phyloP scores from a whole-genome alignment of 306 rosid species.

The Lathyrus aphaca region DNA sequence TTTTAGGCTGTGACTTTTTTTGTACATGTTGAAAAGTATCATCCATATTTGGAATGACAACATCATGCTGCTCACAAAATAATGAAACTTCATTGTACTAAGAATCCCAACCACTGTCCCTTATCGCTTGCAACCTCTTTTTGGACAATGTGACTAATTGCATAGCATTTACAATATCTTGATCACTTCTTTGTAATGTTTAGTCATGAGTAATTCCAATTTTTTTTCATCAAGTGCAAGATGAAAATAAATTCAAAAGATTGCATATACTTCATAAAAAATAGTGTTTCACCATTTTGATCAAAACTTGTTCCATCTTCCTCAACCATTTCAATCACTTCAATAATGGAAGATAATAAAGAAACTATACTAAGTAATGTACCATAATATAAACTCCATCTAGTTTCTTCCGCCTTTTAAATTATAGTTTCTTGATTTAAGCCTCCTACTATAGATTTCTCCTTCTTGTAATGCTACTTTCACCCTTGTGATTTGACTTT shows the following conservation, averaged over 20 bases:
- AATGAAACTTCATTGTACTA: too few relatives aligned
- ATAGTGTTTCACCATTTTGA: not conserved
- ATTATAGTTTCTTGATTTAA: not conserved
- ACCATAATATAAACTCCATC: too few relatives aligned
- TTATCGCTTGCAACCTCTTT: too few relatives aligned
- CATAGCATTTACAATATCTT: too few relatives aligned
- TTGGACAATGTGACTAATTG: too few relatives aligned
- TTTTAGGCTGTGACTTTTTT: too few relatives aligned
- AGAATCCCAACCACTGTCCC: too few relatives aligned
- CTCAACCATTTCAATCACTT: not conserved
- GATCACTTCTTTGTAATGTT: too few relatives aligned
- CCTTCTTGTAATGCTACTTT: not conserved
- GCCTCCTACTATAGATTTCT: not conserved
- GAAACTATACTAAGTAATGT: not conserved
- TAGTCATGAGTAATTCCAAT: too few relatives aligned
- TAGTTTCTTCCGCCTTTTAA: not conserved
- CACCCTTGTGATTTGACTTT: not conserved
- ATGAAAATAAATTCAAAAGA: not conserved
- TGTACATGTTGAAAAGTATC: too few relatives aligned
- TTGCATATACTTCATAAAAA: not conserved
- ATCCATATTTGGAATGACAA: too few relatives aligned
- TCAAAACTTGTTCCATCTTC: not conserved
- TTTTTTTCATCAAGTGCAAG: not conserved
- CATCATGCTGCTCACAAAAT: too few relatives aligned
- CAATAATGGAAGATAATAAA: not conserved